Evolutionary conservation across 495 filamentous ascomycete genomes (phyloP), one percentile per base, ranked within the genome.

Genomic region (Trichoderma asperelloides): DNA sequence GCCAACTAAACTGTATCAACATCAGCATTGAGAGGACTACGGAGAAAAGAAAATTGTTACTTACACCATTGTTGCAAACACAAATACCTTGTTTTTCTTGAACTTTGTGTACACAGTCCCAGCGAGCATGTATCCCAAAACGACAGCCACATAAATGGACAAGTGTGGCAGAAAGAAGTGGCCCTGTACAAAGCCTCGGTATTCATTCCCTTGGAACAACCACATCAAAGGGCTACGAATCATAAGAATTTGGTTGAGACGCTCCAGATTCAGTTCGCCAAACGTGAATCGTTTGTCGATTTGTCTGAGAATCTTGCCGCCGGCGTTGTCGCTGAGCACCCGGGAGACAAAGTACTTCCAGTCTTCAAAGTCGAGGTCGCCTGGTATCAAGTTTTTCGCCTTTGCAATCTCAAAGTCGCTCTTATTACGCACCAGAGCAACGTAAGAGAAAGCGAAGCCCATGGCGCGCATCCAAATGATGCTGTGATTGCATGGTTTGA

Each of bases 61-160:
- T 21, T 51, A 51, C 47, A 25, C 21, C 8, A 51, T 18, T n/a
- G 23, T 3, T 9, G n/a, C 47, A n/a, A 51, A n/a, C 1, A 18
- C 47, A n/a, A 51, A n/a, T 5, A 18, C 0, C n/a, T 25, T n/a
- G 15, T 21, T 51, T 51, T 7, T 4, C 18, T 21, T 51, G 2
- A 51, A 21, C 47, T 51, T 51, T 18, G 6, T 2, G 8, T 21
- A 9, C 1, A n/a, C 16, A 23, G 9, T 18, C 47, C n/a, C 23
- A 3, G 18, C 85, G 68, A 87, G 85, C 80, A 87, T 83, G 30
- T 85, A 85, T 0, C 80, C 78, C 63, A 87, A 73, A 4, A 85
- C 82, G 12, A 86, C 70, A 16, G 77, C 80, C 25, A 87, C 73
- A 67, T 83, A 87, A 6, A 80, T 77, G 11, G 81, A 76, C 2